phyloP scores from a whole-genome alignment of 2,329 filamentous ascomycete species.

The Neoascochyta sp. region DNA sequence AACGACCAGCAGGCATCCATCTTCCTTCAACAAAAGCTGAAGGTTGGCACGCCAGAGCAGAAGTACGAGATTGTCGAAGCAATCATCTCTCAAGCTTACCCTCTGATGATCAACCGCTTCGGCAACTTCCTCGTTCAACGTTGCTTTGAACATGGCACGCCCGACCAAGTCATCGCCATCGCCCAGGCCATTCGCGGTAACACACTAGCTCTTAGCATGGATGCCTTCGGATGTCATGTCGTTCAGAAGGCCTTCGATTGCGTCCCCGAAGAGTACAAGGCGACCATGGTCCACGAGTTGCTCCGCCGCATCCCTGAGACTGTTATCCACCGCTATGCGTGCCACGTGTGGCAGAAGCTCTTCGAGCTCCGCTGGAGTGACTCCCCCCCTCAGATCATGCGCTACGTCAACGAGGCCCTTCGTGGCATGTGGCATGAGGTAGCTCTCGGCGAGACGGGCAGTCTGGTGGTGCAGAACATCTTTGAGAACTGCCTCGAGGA shows the following conservation, averaged over 20 bases:
- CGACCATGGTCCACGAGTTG: conserved; percentile 97
- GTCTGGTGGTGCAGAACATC: conserved; percentile 97
- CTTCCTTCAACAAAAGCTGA: conserved; percentile 97
- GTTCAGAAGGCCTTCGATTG: conserved; percentile 98
- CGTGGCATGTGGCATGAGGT: conserved; percentile 99
- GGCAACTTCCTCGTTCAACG: conserved; percentile 98
- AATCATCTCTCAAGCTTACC: conserved; percentile 91
- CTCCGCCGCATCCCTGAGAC: conserved; percentile 94
- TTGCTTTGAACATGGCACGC: conserved; percentile 96
- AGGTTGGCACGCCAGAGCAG: conserved; percentile 89
- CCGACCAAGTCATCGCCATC: conserved; percentile 89
- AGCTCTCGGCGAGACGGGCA: conserved; percentile 93
- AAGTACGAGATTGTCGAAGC: conserved; percentile 97
- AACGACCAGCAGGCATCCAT: conserved; percentile 99
- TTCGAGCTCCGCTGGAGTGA: conserved; percentile 96
- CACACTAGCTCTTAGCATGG: conserved; percentile 92
- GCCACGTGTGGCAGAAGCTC: conserved; percentile 98
- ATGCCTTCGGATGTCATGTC: conserved; percentile 96
- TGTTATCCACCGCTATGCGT: conserved; percentile 96
- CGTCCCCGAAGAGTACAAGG: conserved; percentile 95
- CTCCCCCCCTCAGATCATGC: conserved; percentile 96
- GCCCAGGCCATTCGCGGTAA: conserved; percentile 92
- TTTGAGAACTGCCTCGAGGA: conserved; percentile 99
- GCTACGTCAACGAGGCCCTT: conserved; percentile 92
- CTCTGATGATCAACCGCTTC: conserved; percentile 96